phyloP scores from a whole-genome alignment of 2,329 filamentous ascomycete genomes.

The Monilinia aucupariae region DNA sequence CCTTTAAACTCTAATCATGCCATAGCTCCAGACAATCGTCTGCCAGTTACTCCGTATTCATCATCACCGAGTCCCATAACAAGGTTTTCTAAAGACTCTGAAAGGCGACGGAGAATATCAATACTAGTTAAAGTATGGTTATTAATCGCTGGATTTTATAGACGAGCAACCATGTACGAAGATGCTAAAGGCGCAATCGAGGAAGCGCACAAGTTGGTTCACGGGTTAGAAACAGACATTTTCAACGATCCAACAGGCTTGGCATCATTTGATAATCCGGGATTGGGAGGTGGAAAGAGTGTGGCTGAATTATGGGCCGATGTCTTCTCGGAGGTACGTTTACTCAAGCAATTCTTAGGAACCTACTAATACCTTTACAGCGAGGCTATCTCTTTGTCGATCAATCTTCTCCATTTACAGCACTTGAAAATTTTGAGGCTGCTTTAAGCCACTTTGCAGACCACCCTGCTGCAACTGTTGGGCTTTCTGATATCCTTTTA shows the following conservation, averaged over 20 bases:
- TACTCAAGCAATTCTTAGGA: conserved; percentile 1
- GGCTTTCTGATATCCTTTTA: conserved; percentile 76
- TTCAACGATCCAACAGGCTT: conserved; percentile 57
- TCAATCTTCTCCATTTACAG: conserved; percentile 51
- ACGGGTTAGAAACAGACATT: conserved; percentile 63
- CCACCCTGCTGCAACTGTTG: conserved; percentile 74
- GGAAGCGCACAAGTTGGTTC: conserved; percentile 74
- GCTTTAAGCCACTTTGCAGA: conserved; percentile 75
- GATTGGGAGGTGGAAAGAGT: conserved; percentile 76
- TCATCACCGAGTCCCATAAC: conserved; percentile 29
- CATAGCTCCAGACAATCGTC: conserved; percentile 23
- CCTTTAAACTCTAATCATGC: conserved; percentile 16
- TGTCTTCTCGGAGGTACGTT: conserved; percentile 69
- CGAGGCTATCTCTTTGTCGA: conserved; percentile 33
- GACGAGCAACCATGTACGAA: conserved; percentile 70
- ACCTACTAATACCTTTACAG: conserved; percentile 32
- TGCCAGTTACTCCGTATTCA: conserved; percentile 21
- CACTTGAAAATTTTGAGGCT: conserved; percentile 73
- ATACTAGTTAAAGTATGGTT: conserved; percentile 79
- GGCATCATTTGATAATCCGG: conserved; percentile 55
- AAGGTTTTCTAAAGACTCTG: conserved; percentile 50
- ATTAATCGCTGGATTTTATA: conserved; percentile 82
- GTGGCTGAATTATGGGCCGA: conserved; percentile 82
- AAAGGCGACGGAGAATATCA: conserved; percentile 45
- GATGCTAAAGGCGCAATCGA: conserved; percentile 74